These are phyloP conservation scores for Emmonsiellopsis sp. DNA, from an alignment of 2,329 filamentous ascomycete species.

Conservation along the genomic window DNA sequence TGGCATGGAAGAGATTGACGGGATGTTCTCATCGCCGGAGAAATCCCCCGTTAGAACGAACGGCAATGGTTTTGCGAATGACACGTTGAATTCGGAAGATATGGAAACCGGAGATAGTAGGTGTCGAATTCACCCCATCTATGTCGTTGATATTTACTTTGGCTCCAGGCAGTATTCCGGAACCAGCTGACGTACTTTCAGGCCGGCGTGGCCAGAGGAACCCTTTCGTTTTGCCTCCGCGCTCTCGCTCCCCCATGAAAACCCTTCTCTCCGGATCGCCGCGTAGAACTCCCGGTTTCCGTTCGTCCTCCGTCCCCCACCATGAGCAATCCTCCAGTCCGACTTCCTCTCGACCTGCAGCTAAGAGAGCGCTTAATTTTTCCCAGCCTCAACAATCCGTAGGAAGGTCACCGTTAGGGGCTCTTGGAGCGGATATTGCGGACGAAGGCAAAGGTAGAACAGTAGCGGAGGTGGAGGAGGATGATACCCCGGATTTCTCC, in stretches of 20 bases:
- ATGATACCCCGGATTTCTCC: conserved; percentile 23
- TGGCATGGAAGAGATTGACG: conserved; percentile 80
- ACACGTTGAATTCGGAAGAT: conserved; percentile 45
- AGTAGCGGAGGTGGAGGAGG: conserved; percentile 12
- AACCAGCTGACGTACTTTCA: conserved; percentile 33
- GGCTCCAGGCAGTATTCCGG: conserved; percentile 30
- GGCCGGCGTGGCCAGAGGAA: conserved; percentile 24
- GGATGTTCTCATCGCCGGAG: conserved; percentile 80
- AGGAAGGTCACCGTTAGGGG: conserved; percentile 24
- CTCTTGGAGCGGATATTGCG: no score
- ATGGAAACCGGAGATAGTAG: conserved; percentile 59
- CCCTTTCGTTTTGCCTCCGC: conserved; percentile 30
- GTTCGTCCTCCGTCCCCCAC: conserved; percentile 32
- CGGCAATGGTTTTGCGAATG: conserved; percentile 26
- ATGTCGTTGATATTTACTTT: neutral
- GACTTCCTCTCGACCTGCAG: conserved; percentile 19
- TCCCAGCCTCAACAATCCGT: conserved; percentile 16
- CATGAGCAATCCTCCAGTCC: conserved; percentile 30
- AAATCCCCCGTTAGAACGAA: conserved; percentile 42
- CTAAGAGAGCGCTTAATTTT: conserved; percentile 17
- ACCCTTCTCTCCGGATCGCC: conserved; percentile 34
- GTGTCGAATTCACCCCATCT: conserved; percentile 13
- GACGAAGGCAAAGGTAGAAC: neutral
- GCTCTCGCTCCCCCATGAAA: conserved; percentile 39
- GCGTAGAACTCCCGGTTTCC: conserved; percentile 32